Percentiles rank a stretch among this genome's conserved stretches.
Evolutionary conservation across 169 alveolate genomes (phyloP).

Genomic region (Plasmodium vinckei): DNA sequence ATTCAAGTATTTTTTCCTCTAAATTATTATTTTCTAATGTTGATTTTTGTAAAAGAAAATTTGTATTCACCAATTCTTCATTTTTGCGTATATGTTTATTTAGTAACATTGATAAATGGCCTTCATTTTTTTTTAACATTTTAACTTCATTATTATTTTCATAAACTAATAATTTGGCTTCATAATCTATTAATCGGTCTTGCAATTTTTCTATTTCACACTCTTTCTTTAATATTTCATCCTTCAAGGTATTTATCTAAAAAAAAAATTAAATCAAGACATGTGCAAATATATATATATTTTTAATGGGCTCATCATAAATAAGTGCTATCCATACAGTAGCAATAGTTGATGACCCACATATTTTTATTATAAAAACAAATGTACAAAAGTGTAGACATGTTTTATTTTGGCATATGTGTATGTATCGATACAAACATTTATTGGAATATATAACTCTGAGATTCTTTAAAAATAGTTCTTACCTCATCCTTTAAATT

Average conservation of each 20-base stretch:
- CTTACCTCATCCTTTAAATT: slow-evolving; percentile 47
- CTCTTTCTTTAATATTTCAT: slow-evolving; percentile 35
- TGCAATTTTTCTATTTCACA: slow-evolving; percentile 62
- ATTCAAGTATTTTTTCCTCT: slow-evolving; percentile 50
- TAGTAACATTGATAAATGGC: slow-evolving; percentile 33
- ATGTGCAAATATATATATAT: no score
- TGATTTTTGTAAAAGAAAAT: slow-evolving; percentile 50
- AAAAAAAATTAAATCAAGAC: no score
- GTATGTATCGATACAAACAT: no score
- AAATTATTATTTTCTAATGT: slow-evolving; percentile 59
- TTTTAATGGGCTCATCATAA: not conserved
- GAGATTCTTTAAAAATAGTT: no score
- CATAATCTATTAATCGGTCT: slow-evolving; percentile 52
- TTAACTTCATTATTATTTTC: slow-evolving; percentile 66
- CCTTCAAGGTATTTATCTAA: slow-evolving; percentile 41
- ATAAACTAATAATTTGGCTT: slow-evolving; percentile 52
- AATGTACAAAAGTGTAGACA: no score
- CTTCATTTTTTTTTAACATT: slow-evolving; percentile 57
- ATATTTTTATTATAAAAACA: no score
- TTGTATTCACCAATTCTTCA: slow-evolving; percentile 55
- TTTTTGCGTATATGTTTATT: slow-evolving; percentile 59
- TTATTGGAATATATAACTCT: no score
- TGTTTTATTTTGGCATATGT: no score
- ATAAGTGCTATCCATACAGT: no score
- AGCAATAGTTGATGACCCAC: no score